A percentile compares a stretch with the other conserved stretches of the same genome.
phyloP scores from a whole-genome alignment of 495 filamentous ascomycete species.

The Margaritispora aquatica region DNA sequence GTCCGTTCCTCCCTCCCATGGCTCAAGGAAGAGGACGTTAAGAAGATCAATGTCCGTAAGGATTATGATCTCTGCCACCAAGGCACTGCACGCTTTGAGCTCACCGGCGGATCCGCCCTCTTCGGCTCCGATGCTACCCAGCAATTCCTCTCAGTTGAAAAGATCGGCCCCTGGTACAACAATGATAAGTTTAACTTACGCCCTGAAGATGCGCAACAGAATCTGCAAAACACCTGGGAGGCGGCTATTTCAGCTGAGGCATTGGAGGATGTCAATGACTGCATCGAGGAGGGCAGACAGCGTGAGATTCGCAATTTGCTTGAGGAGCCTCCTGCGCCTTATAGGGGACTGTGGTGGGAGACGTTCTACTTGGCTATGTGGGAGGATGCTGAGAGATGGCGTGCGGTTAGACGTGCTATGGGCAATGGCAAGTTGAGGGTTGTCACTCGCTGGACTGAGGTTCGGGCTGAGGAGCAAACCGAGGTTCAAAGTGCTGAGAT shows the following conservation, averaged over 20 bases:
- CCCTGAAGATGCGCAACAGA: background rate
- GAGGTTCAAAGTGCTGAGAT: slow-evolving; percentile 7
- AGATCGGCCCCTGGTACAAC: background rate
- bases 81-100: slow-evolving; percentile 18
- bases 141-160: slow-evolving; percentile 1
- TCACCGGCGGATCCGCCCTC: background rate
- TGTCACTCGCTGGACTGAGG: slow-evolving; percentile 17
- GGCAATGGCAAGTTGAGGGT: slow-evolving; percentile 6
- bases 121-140: background rate
- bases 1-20: background rate
- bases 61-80: slow-evolving; percentile 17
- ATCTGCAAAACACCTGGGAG: background rate
- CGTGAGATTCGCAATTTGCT: background rate
- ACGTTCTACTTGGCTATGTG: background rate
- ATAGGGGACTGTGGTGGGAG: slow-evolving; percentile 5
- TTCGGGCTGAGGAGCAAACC: background rate
- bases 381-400: slow-evolving; percentile 5
- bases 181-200: background rate
- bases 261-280: background rate
- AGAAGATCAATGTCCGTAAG: slow-evolving; percentile 8
- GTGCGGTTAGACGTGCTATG: slow-evolving; percentile 7
- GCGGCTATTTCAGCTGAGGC: background rate
- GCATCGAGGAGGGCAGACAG: background rate
- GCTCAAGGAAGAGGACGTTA: background rate
- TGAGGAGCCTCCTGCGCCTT: background rate